Conservation (phyloP, 2,329 filamentous ascomycete genomes). For the Calonectria hawksworthii region DNA sequence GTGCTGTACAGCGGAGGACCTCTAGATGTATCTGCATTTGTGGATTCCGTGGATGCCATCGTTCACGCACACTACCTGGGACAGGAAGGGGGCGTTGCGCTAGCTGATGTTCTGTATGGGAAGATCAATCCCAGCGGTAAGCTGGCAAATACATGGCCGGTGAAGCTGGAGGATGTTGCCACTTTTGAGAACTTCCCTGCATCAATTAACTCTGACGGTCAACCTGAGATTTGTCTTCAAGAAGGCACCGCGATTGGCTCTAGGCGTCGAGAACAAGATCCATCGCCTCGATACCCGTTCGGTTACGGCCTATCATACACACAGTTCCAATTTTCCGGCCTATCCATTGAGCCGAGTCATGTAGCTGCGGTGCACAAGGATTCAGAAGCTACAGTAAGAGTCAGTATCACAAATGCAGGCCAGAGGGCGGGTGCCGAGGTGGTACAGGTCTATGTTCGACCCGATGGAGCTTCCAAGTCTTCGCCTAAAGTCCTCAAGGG, state of each 20-base stretch:
- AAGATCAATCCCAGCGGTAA: not conserved
- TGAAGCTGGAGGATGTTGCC: not conserved
- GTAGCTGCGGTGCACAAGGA: not conserved
- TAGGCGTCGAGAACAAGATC: not conserved
- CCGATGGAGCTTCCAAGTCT: not conserved
- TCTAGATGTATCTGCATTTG: not conserved
- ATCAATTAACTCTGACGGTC: not conserved
- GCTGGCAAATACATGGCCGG: not conserved
- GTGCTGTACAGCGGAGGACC: not conserved
- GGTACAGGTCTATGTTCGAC: not conserved
- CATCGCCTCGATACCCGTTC: not conserved
- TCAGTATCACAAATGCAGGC: not conserved
- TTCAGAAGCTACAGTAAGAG: not conserved
- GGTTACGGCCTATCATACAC: not conserved
- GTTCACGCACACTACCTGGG: not conserved
- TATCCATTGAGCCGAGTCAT: not conserved
- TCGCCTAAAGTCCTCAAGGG: not conserved
- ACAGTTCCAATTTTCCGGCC: not conserved
- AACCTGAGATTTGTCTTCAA: not conserved
- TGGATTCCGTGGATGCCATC: not conserved
- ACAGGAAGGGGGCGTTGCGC: not conserved
- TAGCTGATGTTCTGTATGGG: not conserved
- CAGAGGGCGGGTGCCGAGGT: not conserved
- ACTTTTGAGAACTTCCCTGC: not conserved
- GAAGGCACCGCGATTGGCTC: not conserved